Base-by-base conservation (phyloP, 1,284 basidiomycete genomes). In the Vanrija pseudolonga region DNA sequence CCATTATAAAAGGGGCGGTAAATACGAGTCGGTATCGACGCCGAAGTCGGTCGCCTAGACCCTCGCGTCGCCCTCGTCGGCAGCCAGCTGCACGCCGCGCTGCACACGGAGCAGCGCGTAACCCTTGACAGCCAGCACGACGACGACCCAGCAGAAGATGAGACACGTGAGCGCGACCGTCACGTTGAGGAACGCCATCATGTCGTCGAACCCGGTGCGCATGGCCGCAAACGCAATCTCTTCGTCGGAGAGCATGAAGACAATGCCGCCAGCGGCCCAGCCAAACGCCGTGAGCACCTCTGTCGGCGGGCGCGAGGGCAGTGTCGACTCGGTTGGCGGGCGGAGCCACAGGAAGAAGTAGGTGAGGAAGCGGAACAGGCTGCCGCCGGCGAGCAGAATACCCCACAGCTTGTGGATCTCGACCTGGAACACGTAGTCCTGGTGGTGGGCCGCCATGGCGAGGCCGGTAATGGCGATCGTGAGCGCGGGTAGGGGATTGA, bases 361-460 rank as follows among this genome's bases (percentile, higher is more conserved):
- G 4, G 94, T 98, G 42, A 80, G 60, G 63, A 77, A 75, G 15
- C 80, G 76, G 65, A 80, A 77, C 42, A 74, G 18, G 2, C 72
- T 74, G 71, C 90, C 94, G 2, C 81, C 87, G 23, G 87, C 81
- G n/a, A 98, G 84, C n/a, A 95, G 81, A 74, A 85, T 84, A 45
- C 94, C 94, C 94, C 95, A 98, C 0, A 98, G 80, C 46, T 81
- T 76, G 74, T 98, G 95, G 53, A 98, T 88, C 72, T 90, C 84
- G 42, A 94, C 86, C 82, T 86, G 68, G 65, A 66, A 69, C 36
- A 66, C 56, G 76, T 96, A 97, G 19, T 84, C 83, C 76, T 98
- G 94, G 60, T 85, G 84, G 73, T 98, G 94, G 0, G 91, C 90
- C n/a, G 89, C 84, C 95, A 98, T 98, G 1, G 91, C 94, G 5